Evolutionary conservation across 352 stramenopile genomes (phyloP).

Genomic region (Thalassiosira exigua): DNA sequence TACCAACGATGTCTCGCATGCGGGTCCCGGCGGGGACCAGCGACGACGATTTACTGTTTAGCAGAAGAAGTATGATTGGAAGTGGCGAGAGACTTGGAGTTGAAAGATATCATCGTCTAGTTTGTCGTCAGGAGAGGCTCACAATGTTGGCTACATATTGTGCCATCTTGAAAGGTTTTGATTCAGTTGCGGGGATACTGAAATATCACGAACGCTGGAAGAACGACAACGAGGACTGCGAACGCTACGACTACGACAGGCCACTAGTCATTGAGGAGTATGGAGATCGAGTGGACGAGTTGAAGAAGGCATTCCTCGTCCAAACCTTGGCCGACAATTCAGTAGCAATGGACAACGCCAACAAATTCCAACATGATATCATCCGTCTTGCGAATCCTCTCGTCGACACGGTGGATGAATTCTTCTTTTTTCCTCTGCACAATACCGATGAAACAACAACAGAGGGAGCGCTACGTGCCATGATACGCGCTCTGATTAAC

Average conservation of each 20-base stretch:
- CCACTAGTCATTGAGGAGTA: too few relatives aligned
- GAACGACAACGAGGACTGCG: not conserved
- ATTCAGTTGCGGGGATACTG: not conserved
- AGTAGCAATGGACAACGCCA: not conserved
- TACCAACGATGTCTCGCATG: not conserved
- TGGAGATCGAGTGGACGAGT: too few relatives aligned
- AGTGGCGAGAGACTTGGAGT: not conserved
- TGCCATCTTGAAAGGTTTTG: not conserved
- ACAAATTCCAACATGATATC: not conserved
- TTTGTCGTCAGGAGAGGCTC: not conserved
- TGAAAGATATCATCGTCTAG: not conserved
- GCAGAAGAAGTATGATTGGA: not conserved
- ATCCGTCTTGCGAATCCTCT: slow-evolving; percentile 4
- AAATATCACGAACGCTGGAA: not conserved
- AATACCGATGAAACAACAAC: slow-evolving; percentile 11
- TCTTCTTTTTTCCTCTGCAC: slow-evolving; percentile 1
- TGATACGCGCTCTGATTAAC: slow-evolving; percentile 11
- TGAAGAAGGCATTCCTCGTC: too few relatives aligned
- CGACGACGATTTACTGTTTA: not conserved
- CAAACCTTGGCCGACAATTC: too few relatives aligned
- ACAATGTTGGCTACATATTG: not conserved
- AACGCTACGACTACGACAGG: not conserved
- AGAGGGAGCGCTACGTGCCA: slow-evolving; percentile 1
- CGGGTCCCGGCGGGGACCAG: not conserved
- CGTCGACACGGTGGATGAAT: slow-evolving; percentile 9